These are phyloP conservation scores for Fraxinus ornus DNA, from an alignment of 305 asterid species.

Conservation along the genomic window DNA sequence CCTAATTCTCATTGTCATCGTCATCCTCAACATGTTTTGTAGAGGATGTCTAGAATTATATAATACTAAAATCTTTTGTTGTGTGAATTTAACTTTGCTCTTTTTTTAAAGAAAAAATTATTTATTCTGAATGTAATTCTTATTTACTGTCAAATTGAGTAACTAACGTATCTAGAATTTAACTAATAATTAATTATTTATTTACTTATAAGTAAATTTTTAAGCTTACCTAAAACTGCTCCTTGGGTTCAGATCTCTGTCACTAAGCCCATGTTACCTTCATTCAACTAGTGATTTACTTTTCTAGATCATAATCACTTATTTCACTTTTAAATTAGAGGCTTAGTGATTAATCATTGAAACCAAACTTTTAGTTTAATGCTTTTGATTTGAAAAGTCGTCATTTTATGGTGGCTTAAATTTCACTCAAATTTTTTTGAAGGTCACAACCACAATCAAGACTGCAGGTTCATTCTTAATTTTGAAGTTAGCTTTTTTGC, in stretches of 20 bases:
- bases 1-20: no score
- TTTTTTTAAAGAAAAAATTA: no score
- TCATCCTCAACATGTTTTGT: no score
- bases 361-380: background rate
- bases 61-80: no score
- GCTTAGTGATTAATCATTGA: background rate
- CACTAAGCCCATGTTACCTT: background rate
- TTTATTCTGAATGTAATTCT: no score
- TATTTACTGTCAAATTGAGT: background rate
- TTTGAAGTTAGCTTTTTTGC: slow-evolving; percentile 16
- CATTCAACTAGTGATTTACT: background rate
- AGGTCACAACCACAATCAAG: background rate
- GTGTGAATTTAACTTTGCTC: no score
- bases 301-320: background rate
- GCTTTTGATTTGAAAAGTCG: background rate
- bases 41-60: no score
- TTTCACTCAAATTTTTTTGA: slow-evolving; percentile 14
- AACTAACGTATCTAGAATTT: no score
- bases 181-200: no score
- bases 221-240: background rate
- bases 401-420: slow-evolving; percentile 16
- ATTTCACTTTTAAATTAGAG: background rate
- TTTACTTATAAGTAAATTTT: background rate
- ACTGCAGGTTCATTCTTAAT: slow-evolving; percentile 12
- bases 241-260: background rate